Evolutionary conservation across 2,329 filamentous ascomycete species (phyloP), one percentile per base, ranked within the genome.

Genomic region (Colletotrichum graminicola): DNA sequence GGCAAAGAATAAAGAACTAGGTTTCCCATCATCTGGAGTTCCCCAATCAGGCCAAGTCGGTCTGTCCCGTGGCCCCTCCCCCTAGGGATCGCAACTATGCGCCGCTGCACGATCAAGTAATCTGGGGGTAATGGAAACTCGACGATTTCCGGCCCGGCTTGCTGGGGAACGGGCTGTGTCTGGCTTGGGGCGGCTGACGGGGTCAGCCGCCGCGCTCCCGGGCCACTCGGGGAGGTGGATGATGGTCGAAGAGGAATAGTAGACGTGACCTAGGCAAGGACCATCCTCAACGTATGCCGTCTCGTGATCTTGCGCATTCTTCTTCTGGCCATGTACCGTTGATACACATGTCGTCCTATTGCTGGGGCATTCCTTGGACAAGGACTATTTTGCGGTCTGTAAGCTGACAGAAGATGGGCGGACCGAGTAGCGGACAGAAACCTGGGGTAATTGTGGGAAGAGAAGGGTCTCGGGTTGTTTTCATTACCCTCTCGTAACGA

Each of bases 81-180:
- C 52, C 21, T 39, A 14, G 62, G 26, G 39, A 29, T 56, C 62
- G 62, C 39, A 56, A 56, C 47, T 47, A 39, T 41, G 49, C 57
- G 56, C 26, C 34, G 60, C 68, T 69, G 73, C 72, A 74, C 69
- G 64, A 74, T 74, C 69, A 74, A 74, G 73, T 74, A 74, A 74
- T 73, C 59, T 73, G 73, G 72, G 73, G 73, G 73, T 74, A 74
- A 74, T 74, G 63, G 66, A 74, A 74, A 74, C 72, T 67, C 32
- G 54, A 54, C 16, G 18, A 23, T 63, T 54, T 43, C 51, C 61
- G 66, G 51, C 7, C 45, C 65, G 47, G 60, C 51, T n/a, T 39
- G 65, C 66, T 63, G 66, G n/a, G 26, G 26, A 52, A 52, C 49
- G 49, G 26, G 29, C 26, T 52, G 26, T 52, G 26, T 29, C 26